Conservation (phyloP, 2,329 filamentous ascomycete species). For the Leptodontidium sp. region DNA sequence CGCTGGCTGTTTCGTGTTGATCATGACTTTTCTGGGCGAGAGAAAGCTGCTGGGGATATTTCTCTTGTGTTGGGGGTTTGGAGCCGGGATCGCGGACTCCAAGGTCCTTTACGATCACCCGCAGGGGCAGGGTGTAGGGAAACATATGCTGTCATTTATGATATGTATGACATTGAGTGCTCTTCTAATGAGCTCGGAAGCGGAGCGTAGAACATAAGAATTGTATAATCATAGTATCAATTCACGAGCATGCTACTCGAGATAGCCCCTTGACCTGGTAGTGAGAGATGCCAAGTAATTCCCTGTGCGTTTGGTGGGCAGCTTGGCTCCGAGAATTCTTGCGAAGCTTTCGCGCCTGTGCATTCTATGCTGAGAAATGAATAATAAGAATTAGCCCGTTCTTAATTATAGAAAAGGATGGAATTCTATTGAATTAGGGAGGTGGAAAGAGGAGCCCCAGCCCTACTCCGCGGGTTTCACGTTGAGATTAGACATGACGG, state of each 20-base stretch:
- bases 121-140: constrained; percentile 1
- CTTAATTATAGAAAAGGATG: background rate
- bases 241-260: background rate
- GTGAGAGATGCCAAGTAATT: background rate
- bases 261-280: background rate
- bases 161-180: constrained; percentile 2
- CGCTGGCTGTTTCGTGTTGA: background rate
- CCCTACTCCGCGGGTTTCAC: constrained; percentile 1
- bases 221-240: background rate
- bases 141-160: background rate
- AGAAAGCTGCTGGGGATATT: background rate
- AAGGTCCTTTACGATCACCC: background rate
- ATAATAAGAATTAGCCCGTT: background rate
- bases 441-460: background rate
- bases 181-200: background rate
- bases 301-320: background rate
- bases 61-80: constrained; percentile 5
- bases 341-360: constrained; percentile 3
- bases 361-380: constrained; percentile 1
- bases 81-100: background rate
- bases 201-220: background rate
- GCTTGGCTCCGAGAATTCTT: constrained; percentile 2
- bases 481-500: background rate
- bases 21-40: background rate
- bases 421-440: background rate